Evolutionary conservation across 2,329 filamentous ascomycete genomes (phyloP).

Genomic region (Tympanopsis confertula): DNA sequence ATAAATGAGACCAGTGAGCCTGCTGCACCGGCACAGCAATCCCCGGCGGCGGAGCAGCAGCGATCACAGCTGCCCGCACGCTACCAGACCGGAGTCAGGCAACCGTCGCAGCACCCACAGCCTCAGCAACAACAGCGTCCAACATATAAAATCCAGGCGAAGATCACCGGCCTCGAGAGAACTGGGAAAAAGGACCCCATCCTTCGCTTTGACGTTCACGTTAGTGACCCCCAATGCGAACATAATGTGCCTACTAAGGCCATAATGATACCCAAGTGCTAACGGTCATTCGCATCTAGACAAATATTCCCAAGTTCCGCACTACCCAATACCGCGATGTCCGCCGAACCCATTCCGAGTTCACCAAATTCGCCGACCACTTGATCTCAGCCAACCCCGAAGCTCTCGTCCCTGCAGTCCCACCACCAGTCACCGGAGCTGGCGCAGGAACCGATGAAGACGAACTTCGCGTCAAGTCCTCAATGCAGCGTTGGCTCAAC

Average conservation of each 20-base stretch:
- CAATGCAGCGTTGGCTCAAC: slow-evolving; percentile 91
- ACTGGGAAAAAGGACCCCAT: slow-evolving; percentile 94
- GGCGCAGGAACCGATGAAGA: slow-evolving; percentile 95
- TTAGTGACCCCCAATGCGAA: slow-evolving; percentile 32
- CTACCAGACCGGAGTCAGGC: slow-evolving; percentile 14
- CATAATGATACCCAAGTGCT: background rate
- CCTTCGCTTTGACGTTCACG: slow-evolving; percentile 89
- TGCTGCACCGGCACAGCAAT: background rate
- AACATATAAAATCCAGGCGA: slow-evolving; percentile 78
- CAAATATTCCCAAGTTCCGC: slow-evolving; percentile 93
- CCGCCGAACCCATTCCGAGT: slow-evolving; percentile 87
- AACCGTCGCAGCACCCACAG: slow-evolving; percentile 23
- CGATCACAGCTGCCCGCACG: slow-evolving; percentile 5
- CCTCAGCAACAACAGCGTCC: slow-evolving; percentile 39
- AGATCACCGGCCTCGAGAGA: slow-evolving; percentile 85
- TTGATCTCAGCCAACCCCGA: slow-evolving; percentile 96
- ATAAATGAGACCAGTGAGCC: slow-evolving; percentile 15
- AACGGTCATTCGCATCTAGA: slow-evolving; percentile 38
- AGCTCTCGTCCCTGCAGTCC: slow-evolving; percentile 84
- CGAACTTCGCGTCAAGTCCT: slow-evolving; percentile 74
- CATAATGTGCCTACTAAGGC: background rate
- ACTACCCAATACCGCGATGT: slow-evolving; percentile 98
- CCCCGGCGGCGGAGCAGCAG: background rate
- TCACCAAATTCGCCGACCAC: slow-evolving; percentile 90
- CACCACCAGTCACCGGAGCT: slow-evolving; percentile 85